These are phyloP conservation scores for Trichocladium antarcticum DNA, from an alignment of 495 filamentous ascomycete genomes.

Conservation along the genomic window DNA sequence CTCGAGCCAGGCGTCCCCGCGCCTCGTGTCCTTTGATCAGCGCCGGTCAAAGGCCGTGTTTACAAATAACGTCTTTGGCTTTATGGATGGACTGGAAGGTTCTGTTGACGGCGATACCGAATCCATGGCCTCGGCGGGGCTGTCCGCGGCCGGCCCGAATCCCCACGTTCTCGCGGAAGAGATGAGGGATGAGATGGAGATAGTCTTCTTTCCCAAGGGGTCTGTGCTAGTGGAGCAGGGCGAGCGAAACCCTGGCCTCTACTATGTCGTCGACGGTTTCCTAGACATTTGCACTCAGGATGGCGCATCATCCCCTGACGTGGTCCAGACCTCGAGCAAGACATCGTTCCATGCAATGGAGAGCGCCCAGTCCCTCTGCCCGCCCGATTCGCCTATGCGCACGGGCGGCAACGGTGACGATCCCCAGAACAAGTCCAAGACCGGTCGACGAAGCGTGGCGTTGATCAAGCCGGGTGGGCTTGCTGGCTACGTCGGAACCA, in stretches of 20 bases:
- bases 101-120: conserved; percentile 77
- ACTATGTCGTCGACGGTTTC: conserved; percentile 97
- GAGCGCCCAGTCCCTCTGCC: conserved; percentile 21
- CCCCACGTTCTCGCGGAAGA: conserved; percentile 53
- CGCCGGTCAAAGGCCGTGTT: conserved; percentile 76
- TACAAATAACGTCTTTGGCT: conserved; percentile 76
- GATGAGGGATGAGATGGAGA: conserved; percentile 84
- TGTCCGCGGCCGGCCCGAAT: conserved; percentile 34
- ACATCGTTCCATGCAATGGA: conserved; percentile 29
- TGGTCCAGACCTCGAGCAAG: conserved; percentile 26
- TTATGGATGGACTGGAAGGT: conserved; percentile 81
- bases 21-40: conserved; percentile 74
- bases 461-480: conserved; percentile 91
- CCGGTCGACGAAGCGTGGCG: conserved; percentile 55
- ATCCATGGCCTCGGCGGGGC: conserved; percentile 57
- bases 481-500: conserved; percentile 84
- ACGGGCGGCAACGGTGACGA: conserved; percentile 11
- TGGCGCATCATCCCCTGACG: conserved; percentile 27
- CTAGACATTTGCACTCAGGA: conserved; percentile 66
- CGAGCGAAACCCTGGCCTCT: conserved; percentile 87
- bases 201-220: conserved; percentile 91
- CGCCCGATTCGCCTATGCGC: conserved; percentile 8
- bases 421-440: conserved; percentile 13
- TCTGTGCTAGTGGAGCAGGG: conserved; percentile 96
- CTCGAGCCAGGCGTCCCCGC: conserved; percentile 75